Conservation (phyloP, 129 eudicot species). For the carrot (Daucus carota) region DH1_v3.0 NC_030386.2:40587501-40588000, state of each 20-base stretch:
- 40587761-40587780: constrained; percentile 25
- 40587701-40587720: neutral
- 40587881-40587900: constrained; percentile 13
- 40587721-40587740: constrained; percentile 33
- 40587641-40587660: constrained; percentile 45
- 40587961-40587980: constrained; percentile 12
- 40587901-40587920: neutral
- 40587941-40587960: constrained; percentile 8
- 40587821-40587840: neutral
- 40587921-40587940: constrained; percentile 18
- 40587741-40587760: constrained; percentile 35
- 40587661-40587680: constrained; percentile 25
- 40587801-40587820: constrained; percentile 9
- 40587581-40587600: constrained; percentile 64
- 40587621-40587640: constrained; percentile 46
- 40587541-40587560: neutral
- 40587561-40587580: no score
- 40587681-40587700: constrained; percentile 15
- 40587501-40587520: neutral
- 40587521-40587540: neutral
- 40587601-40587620: constrained; percentile 42
- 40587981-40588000: constrained; percentile 7
- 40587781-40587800: constrained; percentile 4
- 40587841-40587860: neutral
- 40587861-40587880: neutral